Evolutionary conservation across 257 asterid genomes (phyloP), one percentile per base, ranked within the genome.

Genomic region (Gentiana straminea): DNA sequence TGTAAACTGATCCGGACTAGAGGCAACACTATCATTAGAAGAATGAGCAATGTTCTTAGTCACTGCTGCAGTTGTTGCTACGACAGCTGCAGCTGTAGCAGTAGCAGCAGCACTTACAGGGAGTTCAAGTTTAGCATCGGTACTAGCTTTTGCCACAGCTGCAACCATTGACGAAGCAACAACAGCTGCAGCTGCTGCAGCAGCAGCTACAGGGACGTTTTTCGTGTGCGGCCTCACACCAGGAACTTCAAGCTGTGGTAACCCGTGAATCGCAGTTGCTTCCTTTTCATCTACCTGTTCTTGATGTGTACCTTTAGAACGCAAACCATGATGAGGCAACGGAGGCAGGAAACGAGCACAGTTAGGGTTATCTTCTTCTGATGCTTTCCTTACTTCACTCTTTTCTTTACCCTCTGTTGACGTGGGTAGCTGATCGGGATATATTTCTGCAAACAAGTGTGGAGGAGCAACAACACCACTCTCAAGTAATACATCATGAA

Each of bases 381-480:
- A 73, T 33, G 58, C 62, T 57, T 62, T 76, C 41, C 50, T 64
- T 32, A 64, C 68, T 54, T 73, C 77, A 50, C 63, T 73, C 46
- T 59, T 62, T 73, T 68, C 91, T 55, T 62, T 76, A 51, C 70
- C 84, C 52, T 56, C 81, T 5, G 47, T 36, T 15, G 55, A 59
- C 49, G 79, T 62, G 55, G 70, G 75, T 57, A 81, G 54, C 69
- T 73, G 79, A 44, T 84, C 83, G 1, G 84, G 63, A 67, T 76
- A 82, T 67, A 79, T 73, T 75, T 86, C 96, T 38, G 84, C 62
- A 76, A 91, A 91, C 77, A 91, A 66, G 77, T 82, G 67, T 33
- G 95, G 94, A 56, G 98, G 98, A 51, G 98, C 96, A 54, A 86
- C 90, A 33, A 91, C 96, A 12, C 98, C 98, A 67, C 98, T 91